These are phyloP conservation scores for Ophiostoma himal-ulmi DNA, from an alignment of 2,329 filamentous ascomycete species.

Conservation along the genomic window DNA sequence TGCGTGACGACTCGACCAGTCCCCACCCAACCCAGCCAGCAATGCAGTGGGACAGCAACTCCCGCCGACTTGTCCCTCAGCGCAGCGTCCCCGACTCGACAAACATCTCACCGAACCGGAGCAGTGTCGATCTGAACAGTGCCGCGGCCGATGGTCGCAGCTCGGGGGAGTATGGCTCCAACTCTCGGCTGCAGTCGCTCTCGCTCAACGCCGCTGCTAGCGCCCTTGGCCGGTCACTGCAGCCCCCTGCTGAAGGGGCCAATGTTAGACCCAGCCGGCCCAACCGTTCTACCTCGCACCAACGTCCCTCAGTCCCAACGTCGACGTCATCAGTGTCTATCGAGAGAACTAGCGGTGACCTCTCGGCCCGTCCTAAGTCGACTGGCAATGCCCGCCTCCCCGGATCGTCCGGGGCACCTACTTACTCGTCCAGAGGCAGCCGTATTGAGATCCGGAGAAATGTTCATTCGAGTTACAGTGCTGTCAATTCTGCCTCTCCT, in stretches of 20 bases:
- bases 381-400: slow-evolving; percentile 16
- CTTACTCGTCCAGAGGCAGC: slow-evolving; percentile 8
- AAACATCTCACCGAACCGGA: slow-evolving; percentile 31
- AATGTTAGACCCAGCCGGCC: background rate
- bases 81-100: slow-evolving; percentile 33
- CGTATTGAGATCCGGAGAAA: slow-evolving; percentile 24
- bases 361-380: slow-evolving; percentile 16
- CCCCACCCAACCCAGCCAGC: slow-evolving; percentile 29
- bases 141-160: slow-evolving; percentile 33
- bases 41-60: slow-evolving; percentile 50
- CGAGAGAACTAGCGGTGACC: background rate
- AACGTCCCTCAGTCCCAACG: slow-evolving; percentile 6
- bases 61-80: slow-evolving; percentile 43
- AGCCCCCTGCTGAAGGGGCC: slow-evolving; percentile 15
- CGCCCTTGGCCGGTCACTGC: slow-evolving; percentile 36
- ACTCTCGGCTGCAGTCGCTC: slow-evolving; percentile 36
- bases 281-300: slow-evolving; percentile 20
- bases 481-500: background rate
- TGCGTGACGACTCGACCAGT: slow-evolving; percentile 28
- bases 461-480: slow-evolving; percentile 22
- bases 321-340: background rate
- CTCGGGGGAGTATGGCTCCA: slow-evolving; percentile 37
- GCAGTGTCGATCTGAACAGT: slow-evolving; percentile 24
- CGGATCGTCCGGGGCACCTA: background rate
- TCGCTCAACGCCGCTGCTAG: slow-evolving; percentile 54